Evolutionary conservation across 371 early-diverging fungal genomes (phyloP).

Genomic region (Apophysomyces elegans): DNA sequence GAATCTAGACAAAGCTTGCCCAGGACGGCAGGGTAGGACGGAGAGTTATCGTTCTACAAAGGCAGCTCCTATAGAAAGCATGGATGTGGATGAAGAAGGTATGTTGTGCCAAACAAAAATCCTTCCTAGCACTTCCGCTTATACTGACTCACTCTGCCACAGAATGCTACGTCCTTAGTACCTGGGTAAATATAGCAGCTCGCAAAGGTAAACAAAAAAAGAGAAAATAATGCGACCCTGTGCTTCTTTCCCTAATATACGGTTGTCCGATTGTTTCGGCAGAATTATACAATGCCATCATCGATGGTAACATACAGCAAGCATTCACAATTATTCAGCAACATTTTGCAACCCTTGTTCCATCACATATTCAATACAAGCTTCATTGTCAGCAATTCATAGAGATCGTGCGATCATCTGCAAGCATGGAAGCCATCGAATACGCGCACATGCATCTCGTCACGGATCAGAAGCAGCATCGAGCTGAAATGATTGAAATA

Average conservation of each 20-base stretch:
- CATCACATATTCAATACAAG: conserved; percentile 14
- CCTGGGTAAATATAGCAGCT: conserved; percentile 31
- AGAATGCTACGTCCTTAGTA: neutral
- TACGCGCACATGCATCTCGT: conserved; percentile 39
- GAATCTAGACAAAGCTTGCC: neutral
- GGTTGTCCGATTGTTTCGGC: neutral
- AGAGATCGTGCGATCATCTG: conserved; percentile 31
- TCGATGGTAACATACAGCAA: conserved; percentile 31
- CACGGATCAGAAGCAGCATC: conserved; percentile 21
- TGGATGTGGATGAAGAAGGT: neutral
- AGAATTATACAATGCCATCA: conserved; percentile 38
- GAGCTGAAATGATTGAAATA: conserved; percentile 36
- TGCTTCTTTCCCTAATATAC: neutral
- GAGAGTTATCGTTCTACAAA: neutral
- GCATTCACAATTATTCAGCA: conserved; percentile 38
- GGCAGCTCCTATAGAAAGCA: neutral
- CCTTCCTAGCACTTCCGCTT: neutral
- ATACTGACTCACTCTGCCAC: neutral
- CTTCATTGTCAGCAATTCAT: conserved; percentile 48
- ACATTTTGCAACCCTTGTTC: conserved; percentile 31
- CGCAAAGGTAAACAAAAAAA: conserved; percentile 33
- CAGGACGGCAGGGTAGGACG: conserved; percentile 5
- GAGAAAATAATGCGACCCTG: no score
- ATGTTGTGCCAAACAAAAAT: neutral
- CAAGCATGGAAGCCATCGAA: conserved; percentile 37